Evolutionary conservation across 768 basidiomycete species (phyloP).

Genomic region (Daedaleopsis sinensis): DNA sequence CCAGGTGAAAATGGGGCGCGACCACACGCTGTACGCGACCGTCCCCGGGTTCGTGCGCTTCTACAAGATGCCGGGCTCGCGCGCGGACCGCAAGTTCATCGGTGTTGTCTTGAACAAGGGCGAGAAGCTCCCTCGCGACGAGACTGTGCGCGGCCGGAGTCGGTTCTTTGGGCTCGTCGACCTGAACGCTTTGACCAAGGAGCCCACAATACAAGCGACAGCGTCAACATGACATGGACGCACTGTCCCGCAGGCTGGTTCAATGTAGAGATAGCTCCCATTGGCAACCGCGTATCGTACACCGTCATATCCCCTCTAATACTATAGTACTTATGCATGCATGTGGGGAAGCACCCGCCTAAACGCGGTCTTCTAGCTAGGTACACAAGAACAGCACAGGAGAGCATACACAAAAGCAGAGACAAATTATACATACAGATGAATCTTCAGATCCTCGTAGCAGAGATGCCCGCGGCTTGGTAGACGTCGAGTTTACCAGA

Average conservation of each 20-base stretch:
- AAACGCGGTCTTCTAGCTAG: neutral
- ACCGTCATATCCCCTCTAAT: slow-evolving; percentile 1
- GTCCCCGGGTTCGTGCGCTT: slow-evolving; percentile 93
- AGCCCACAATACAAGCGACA: slow-evolving; percentile 10
- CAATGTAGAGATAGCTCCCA: neutral
- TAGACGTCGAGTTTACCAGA: slow-evolving; percentile 8
- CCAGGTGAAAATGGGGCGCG: slow-evolving; percentile 88
- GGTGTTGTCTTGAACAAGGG: slow-evolving; percentile 84
- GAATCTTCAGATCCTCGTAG: neutral
- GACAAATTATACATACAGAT: neutral
- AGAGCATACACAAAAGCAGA: slow-evolving; percentile 1
- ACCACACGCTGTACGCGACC: slow-evolving; percentile 92
- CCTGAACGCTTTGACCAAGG: slow-evolving; percentile 43
- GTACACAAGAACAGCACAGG: neutral
- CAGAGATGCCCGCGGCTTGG: neutral
- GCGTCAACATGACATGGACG: slow-evolving; percentile 9
- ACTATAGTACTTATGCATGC: neutral
- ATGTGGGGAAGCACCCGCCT: neutral
- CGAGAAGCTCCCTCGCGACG: slow-evolving; percentile 87
- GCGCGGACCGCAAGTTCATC: slow-evolving; percentile 74
- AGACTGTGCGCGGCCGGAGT: slow-evolving; percentile 72
- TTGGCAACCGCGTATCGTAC: slow-evolving; percentile 7
- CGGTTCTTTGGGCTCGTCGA: slow-evolving; percentile 82
- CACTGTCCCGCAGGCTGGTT: neutral
- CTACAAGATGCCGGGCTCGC: slow-evolving; percentile 81